Evolutionary conservation across 768 basidiomycete genomes (phyloP), one percentile per base, ranked within the genome.

Genomic region (Xanthoconium purpureum): DNA sequence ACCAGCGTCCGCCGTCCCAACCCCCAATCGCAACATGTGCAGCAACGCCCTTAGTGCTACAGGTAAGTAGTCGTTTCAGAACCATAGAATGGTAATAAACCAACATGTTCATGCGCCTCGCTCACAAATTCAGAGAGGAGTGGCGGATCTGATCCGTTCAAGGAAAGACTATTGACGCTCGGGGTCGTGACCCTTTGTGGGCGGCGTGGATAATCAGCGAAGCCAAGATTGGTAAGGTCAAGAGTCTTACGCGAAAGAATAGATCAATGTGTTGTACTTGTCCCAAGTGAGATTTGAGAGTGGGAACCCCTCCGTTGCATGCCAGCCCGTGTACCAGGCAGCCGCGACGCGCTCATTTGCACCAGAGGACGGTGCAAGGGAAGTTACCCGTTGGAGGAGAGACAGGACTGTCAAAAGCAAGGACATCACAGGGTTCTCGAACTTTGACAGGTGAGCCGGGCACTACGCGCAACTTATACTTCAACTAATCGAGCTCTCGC

Each of bases 251-350:
- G 84, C 88, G 58, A 89, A 90, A 0, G 88, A 77, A 67, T 88
- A 89, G 17, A 80, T 83, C 45, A 88, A 52, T 15, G 82, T 77
- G n/a, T 81, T 88, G 67, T 89, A 90, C 71, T 87, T 88, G 20
- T 73, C 70, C 88, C 88, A 90, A 58, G 75, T 80, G 58, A 89
- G 68, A 15, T 75, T 72, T 8, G 76, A 73, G 15, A 85, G 71
- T 5, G 85, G 76, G 62, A 84, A 84, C 1, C 75, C 75, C 13
- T 71, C 63, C 6, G 68, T 69, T n/a, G 80, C 77, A 65, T 88
- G 50, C 30, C 30, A 51, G 2, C 39, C 36, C 3, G 52, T 24
- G n/a, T 80, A 88, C 86, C 86, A 90, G 10, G 81, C 76, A 13
- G 79, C 71, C 3, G 82, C 81, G 9, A 85, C 75, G 47, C 48